Conservation (phyloP, 352 stramenopile species). For the Blastocystis sp. region DNA sequence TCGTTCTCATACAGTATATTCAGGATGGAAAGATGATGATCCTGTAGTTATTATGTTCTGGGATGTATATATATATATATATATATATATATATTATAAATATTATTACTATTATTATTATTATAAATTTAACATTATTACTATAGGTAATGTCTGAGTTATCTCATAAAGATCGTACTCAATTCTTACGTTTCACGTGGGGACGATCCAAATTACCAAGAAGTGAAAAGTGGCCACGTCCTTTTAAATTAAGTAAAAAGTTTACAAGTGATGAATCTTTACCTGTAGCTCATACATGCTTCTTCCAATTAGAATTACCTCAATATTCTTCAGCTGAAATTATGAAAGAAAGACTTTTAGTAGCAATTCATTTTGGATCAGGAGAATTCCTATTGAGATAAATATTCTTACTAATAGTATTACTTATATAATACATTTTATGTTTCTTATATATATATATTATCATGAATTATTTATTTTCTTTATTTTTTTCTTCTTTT, state of each 20-base stretch:
- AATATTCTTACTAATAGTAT: too few species aligned
- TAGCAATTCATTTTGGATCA: conserved; percentile 49
- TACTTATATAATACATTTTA: too few species aligned
- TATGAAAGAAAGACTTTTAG: conserved; percentile 56
- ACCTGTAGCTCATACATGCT: conserved; percentile 68
- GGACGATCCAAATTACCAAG: conserved; percentile 60
- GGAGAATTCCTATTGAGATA: conserved; percentile 32
- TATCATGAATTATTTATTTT: conserved; percentile 15
- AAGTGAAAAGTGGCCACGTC: conserved; percentile 58
- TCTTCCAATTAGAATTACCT: conserved; percentile 67
- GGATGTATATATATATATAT: too few species aligned
- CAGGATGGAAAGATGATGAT: conserved; percentile 41
- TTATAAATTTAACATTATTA: too few species aligned
- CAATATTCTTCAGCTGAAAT: conserved; percentile 57
- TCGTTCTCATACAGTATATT: conserved; percentile 50
- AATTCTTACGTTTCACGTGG: conserved; percentile 66
- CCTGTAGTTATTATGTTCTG: conserved; percentile 50
- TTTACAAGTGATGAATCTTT: conserved; percentile 54
- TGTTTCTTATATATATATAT: too few species aligned
- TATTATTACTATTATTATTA: not conserved
- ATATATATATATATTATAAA: conserved; percentile 20
- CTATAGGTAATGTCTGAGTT: conserved; percentile 42
- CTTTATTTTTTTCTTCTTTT: not conserved
- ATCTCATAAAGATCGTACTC: conserved; percentile 45
- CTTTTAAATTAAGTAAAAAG: conserved; percentile 63